A percentile compares a stretch with the other conserved stretches of the same genome.
These are phyloP conservation scores for Colletotrichum noveboracense DNA, from an alignment of 2,329 filamentous ascomycete genomes.

Conservation along the genomic window DNA sequence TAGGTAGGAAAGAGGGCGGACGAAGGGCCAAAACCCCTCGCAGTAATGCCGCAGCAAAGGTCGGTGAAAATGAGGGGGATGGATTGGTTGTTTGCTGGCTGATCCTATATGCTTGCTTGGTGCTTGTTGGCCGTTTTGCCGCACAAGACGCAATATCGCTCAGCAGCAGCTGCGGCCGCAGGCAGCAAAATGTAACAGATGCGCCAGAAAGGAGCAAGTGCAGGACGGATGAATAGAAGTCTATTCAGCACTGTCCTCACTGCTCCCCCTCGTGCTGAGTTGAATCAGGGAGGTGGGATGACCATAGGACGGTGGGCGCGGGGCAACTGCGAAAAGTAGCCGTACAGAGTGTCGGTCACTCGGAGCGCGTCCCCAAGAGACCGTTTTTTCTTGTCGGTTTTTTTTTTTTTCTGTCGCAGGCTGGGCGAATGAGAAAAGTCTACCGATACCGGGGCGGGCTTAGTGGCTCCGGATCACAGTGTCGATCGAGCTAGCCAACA, in stretches of 20 bases:
- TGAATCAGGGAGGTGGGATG: constrained; percentile 20
- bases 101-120: neutral
- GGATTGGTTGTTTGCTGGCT: neutral
- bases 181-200: neutral
- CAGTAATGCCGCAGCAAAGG: neutral
- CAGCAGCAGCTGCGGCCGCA: neutral
- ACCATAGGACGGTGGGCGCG: constrained; percentile 2
- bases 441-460: constrained; percentile 18
- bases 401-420: neutral
- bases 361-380: neutral
- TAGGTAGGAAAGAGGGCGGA: neutral
- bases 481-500: neutral
- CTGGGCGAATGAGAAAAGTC: neutral
- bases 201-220: constrained; percentile 20
- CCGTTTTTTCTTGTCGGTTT: neutral
- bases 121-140: neutral
- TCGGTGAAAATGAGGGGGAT: neutral
- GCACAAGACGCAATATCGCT: neutral
- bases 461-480: neutral
- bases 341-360: neutral
- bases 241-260: constrained; percentile 24
- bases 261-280: constrained; percentile 20
- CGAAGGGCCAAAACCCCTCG: neutral
- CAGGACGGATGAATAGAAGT: constrained; percentile 19
- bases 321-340: constrained; percentile 10